Evolutionary conservation across 2,329 filamentous ascomycete genomes (phyloP), one percentile per base, ranked within the genome.

Genomic region (Chaetomium sp.): DNA sequence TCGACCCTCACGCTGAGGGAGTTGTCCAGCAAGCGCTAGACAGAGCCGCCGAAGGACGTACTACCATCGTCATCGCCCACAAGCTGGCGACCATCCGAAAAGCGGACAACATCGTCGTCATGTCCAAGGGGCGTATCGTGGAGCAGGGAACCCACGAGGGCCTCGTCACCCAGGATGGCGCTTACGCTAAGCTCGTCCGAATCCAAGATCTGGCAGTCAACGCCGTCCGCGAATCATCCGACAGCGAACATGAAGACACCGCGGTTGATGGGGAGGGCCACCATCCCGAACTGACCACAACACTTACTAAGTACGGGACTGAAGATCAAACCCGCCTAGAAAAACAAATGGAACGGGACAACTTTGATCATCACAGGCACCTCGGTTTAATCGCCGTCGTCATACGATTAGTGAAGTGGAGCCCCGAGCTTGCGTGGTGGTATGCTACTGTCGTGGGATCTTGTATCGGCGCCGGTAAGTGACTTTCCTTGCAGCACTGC

Each of bases 31-130:
- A 75, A 36, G 80, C 81, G 0, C 71, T 84, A 19, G 76, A 79
- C 58, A 72, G 73, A n/a, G 75, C 85, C 0, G 80, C 81, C 0
- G 71, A 75, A 41, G 77, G 78, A 32, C 74, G 84, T 12, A 88
- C 85, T 0, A 87, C 82, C 0, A 80, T 88, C 33, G 78, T 85
- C 41, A 85, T 88, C 55, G 84, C 85, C 0, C 82, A 85, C 67
- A 19, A 82, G 71, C 72, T 84, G 0, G 81, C 79, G 34, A 83
- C 84, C 0, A 70, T 77, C 37, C 70, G 72, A 50, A 70, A 70
- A 36, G 71, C 72, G 0, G 69, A 73, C 54, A 71, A 72, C 36
- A 73, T 74, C n/a, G 68, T 73, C 5, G 71, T 74, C 14, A 67
- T 74, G 52, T 64, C 67, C 10, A 69, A 64, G 14, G 61, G 64